Evolutionary conservation across 352 stramenopile genomes (phyloP).

Genomic region (Saprolegnia diclina): DNA sequence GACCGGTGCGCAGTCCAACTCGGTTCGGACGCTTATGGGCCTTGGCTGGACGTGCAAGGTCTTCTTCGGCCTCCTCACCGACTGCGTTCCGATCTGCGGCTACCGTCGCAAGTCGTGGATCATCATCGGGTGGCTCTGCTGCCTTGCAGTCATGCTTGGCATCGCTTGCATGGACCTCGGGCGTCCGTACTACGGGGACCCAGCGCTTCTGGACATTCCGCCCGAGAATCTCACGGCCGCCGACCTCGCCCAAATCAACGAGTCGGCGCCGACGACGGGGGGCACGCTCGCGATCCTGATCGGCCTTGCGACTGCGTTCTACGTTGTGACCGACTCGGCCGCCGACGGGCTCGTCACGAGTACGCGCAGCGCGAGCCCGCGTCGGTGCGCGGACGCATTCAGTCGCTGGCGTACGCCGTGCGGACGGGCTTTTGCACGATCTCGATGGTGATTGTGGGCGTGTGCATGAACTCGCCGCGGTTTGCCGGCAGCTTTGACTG

Average conservation of each 20-base stretch:
- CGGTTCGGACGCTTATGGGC: slow-evolving; percentile 34
- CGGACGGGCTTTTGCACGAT: slow-evolving; percentile 38
- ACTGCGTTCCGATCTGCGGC: slow-evolving; percentile 44
- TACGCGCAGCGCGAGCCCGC: slow-evolving; percentile 40
- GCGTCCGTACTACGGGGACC: slow-evolving; percentile 36
- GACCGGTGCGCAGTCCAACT: slow-evolving; percentile 36
- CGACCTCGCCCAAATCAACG: slow-evolving; percentile 32
- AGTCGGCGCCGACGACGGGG: slow-evolving; percentile 27
- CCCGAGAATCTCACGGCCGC: neutral
- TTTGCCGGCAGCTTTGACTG: slow-evolving; percentile 48
- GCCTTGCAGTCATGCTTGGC: slow-evolving; percentile 10
- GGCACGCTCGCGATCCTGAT: slow-evolving; percentile 35
- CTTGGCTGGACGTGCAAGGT: slow-evolving; percentile 51
- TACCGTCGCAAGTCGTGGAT: slow-evolving; percentile 51
- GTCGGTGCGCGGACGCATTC: slow-evolving; percentile 32
- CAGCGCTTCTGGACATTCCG: neutral
- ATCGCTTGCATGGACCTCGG: slow-evolving; percentile 45
- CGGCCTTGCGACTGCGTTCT: slow-evolving; percentile 39
- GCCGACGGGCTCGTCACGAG: slow-evolving; percentile 39
- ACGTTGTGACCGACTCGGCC: slow-evolving; percentile 39
- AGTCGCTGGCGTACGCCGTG: slow-evolving; percentile 43
- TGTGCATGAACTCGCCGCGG: slow-evolving; percentile 39
- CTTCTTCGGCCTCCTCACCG: slow-evolving; percentile 44
- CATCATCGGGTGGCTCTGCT: slow-evolving; percentile 44
- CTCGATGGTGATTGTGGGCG: slow-evolving; percentile 32